Percentiles rank a stretch among this genome's conserved stretches.
These are phyloP conservation scores for Kodamaea derodonti DNA, from an alignment of 1,139 yeast genomes.

Conservation along the genomic window DNA sequence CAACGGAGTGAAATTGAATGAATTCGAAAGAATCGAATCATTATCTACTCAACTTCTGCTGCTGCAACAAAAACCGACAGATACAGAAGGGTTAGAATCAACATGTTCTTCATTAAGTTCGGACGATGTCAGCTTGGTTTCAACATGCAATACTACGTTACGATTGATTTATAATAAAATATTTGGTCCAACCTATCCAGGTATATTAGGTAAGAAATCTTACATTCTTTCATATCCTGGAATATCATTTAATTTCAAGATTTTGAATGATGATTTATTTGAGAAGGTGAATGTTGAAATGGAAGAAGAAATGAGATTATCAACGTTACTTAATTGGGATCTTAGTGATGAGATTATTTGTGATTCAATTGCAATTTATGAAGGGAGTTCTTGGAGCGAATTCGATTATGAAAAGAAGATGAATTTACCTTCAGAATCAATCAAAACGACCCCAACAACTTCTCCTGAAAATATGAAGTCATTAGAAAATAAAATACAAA, in stretches of 20 bases:
- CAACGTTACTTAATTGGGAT: conserved; percentile 32
- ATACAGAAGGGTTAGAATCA: conserved; percentile 2
- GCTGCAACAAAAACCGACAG: conserved; percentile 1
- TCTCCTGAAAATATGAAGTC: background rate
- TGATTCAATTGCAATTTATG: conserved; percentile 32
- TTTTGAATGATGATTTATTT: conserved; percentile 16
- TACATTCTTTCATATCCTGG: conserved; percentile 56
- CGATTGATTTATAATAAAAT: conserved; percentile 50
- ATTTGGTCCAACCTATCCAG: conserved; percentile 66
- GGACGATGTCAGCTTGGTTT: conserved; percentile 6
- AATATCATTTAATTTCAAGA: conserved; percentile 42
- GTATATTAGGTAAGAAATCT: conserved; percentile 22
- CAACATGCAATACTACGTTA: conserved; percentile 22
- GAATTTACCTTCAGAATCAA: background rate
- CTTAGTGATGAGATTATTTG: conserved; percentile 31
- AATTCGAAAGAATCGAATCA: conserved; percentile 10
- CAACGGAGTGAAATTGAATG: conserved; percentile 31
- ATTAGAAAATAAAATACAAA: conserved; percentile 2
- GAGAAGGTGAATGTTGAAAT: conserved; percentile 11
- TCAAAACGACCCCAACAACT: background rate
- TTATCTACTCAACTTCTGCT: background rate
- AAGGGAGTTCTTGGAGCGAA: conserved; percentile 28
- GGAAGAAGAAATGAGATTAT: conserved; percentile 19
- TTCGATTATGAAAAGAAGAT: conserved; percentile 12
- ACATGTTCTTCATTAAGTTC: conserved; percentile 6